phyloP scores from a whole-genome alignment of 1,284 basidiomycete genomes.

The Pyrrhoderma noxium region DNA sequence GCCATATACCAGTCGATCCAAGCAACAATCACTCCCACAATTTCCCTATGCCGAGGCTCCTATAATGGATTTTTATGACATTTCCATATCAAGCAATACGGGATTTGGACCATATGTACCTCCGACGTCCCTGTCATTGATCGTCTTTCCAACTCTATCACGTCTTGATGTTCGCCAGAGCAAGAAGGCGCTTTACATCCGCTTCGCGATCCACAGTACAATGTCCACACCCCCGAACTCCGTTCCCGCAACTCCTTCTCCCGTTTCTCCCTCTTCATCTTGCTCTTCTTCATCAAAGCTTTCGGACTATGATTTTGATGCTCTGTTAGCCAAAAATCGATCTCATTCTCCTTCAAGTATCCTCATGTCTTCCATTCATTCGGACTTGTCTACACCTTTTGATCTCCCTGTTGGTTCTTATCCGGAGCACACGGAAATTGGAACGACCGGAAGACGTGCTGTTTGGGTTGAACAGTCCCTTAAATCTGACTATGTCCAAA shows the following conservation, averaged over 20 bases:
- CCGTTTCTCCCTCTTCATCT: background rate
- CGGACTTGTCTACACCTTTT: slow-evolving; percentile 12
- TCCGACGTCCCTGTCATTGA: slow-evolving; percentile 14
- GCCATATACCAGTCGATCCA: slow-evolving; percentile 6
- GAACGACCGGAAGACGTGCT: slow-evolving; percentile 17
- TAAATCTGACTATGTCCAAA: slow-evolving; percentile 16
- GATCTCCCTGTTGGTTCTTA: slow-evolving; percentile 16
- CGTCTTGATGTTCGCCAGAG: slow-evolving; percentile 15
- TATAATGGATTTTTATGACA: slow-evolving; percentile 17
- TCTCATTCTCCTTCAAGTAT: background rate
- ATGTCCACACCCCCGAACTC: background rate
- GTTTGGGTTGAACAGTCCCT: slow-evolving; percentile 18
- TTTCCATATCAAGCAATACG: slow-evolving; percentile 13
- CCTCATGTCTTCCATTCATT: background rate
- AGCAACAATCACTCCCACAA: slow-evolving; percentile 6
- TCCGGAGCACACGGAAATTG: slow-evolving; percentile 14
- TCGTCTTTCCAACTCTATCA: slow-evolving; percentile 16
- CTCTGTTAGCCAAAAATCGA: background rate
- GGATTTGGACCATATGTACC: slow-evolving; percentile 14
- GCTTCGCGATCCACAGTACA: slow-evolving; percentile 8
- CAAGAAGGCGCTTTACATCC: slow-evolving; percentile 16
- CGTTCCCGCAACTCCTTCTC: background rate
- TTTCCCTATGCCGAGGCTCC: slow-evolving; percentile 9
- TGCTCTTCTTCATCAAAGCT: background rate
- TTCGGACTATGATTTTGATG: too few relatives aligned